Evolutionary conservation across 805 yeast species (phyloP).

Genomic region (Ogataea glucozyma): DNA sequence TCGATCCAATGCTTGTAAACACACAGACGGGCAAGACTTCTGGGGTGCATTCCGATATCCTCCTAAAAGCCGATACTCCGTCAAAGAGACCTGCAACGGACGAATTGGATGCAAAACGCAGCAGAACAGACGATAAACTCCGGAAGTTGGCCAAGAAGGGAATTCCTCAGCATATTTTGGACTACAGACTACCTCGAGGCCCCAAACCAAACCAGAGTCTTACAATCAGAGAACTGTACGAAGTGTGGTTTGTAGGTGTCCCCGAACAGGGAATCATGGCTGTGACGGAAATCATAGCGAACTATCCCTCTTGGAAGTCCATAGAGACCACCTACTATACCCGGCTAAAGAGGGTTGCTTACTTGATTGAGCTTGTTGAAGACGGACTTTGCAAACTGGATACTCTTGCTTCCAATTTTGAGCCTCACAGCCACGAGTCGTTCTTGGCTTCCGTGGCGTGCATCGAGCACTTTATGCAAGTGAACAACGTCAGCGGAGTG

Average conservation of each 20-base stretch:
- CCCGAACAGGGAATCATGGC: conserved; percentile 12
- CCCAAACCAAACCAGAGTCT: conserved; percentile 19
- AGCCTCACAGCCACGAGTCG: not conserved
- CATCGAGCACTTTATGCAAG: conserved; percentile 16
- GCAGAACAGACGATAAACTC: conserved; percentile 8
- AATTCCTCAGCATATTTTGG: conserved; percentile 14
- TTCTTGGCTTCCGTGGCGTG: conserved; percentile 10
- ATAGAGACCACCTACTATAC: conserved; percentile 20
- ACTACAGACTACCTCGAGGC: conserved; percentile 17
- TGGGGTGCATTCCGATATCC: not conserved
- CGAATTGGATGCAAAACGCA: not conserved
- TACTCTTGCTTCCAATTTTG: not conserved
- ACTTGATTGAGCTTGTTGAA: conserved; percentile 14
- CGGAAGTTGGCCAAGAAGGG: conserved; percentile 16
- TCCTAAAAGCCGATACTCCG: not conserved
- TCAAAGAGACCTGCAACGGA: not conserved
- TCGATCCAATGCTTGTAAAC: conserved; percentile 11
- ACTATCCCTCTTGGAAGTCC: conserved; percentile 19
- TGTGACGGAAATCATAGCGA: conserved; percentile 11
- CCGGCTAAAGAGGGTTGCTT: conserved; percentile 18
- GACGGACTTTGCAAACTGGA: not conserved
- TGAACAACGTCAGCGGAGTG: conserved; percentile 14
- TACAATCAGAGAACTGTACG: conserved; percentile 14
- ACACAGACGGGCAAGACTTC: not conserved
- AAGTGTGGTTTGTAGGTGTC: conserved; percentile 17